phyloP scores from a whole-genome alignment of 1,139 yeast species.

The Suhomyces kunorum region DNA sequence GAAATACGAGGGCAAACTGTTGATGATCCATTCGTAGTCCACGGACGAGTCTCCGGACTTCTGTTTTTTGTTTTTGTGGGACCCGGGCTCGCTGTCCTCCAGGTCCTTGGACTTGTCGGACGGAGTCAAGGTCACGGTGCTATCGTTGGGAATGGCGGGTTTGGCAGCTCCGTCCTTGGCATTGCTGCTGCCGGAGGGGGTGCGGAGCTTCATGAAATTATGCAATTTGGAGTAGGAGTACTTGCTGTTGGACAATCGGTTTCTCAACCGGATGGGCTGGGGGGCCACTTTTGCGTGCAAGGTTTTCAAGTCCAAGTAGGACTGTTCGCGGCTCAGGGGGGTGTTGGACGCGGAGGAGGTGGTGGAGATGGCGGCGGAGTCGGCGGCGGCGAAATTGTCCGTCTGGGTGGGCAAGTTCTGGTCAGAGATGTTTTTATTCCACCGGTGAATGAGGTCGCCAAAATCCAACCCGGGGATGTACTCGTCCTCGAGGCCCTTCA shows the following conservation, averaged over 20 bases:
- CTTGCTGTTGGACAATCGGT: slow-evolving; percentile 16
- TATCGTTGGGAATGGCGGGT: slow-evolving; percentile 2
- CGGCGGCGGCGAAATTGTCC: background rate
- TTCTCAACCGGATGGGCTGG: slow-evolving; percentile 35
- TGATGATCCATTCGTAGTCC: slow-evolving; percentile 40
- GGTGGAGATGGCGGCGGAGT: slow-evolving; percentile 12
- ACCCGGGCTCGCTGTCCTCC: slow-evolving; percentile 6
- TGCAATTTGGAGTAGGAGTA: slow-evolving; percentile 29
- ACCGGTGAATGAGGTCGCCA: slow-evolving; percentile 41
- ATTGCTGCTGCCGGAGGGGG: slow-evolving; percentile 16
- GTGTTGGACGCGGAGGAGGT: slow-evolving; percentile 26
- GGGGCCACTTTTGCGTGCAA: slow-evolving; percentile 53
- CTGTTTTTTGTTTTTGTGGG: slow-evolving; percentile 25
- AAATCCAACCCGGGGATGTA: slow-evolving; percentile 68
- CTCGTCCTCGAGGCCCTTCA: slow-evolving; percentile 65
- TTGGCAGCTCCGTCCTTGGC: slow-evolving; percentile 9
- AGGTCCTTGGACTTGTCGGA: slow-evolving; percentile 9
- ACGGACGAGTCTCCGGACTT: slow-evolving; percentile 27
- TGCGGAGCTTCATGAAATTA: slow-evolving; percentile 31
- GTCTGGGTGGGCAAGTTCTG: slow-evolving; percentile 15
- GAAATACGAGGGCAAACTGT: slow-evolving; percentile 60
- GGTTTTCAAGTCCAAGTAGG: slow-evolving; percentile 44
- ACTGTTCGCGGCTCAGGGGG: slow-evolving; percentile 34
- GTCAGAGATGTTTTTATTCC: slow-evolving; percentile 32
- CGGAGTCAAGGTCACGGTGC: slow-evolving; percentile 13